Conservation (phyloP, 148 eudicot species). For the Amaranthus hypochondriacus region DNA sequence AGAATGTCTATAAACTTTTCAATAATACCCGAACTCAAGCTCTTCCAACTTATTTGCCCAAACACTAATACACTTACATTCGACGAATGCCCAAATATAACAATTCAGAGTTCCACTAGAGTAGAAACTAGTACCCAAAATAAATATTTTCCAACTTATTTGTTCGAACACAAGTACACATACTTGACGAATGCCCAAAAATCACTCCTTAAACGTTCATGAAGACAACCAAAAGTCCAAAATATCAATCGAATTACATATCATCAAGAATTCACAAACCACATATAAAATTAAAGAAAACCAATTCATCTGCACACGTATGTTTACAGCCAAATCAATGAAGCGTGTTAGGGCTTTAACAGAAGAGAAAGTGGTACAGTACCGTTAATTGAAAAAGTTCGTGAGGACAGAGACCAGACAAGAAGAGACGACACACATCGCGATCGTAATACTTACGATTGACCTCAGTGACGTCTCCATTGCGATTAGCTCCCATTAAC, state of each 20-base stretch:
- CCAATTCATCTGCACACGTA: neutral
- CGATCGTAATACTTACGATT: slow-evolving; percentile 93
- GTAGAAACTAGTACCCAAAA: no score
- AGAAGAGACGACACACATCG: slow-evolving; percentile 85
- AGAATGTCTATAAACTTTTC: no score
- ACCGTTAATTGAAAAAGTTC: slow-evolving; percentile 96
- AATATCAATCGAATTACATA: no score
- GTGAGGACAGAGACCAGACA: slow-evolving; percentile 95
- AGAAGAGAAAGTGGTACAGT: slow-evolving; percentile 4
- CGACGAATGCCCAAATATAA: no score
- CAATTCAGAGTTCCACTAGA: no score
- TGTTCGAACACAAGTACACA: neutral
- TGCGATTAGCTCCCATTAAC: slow-evolving; percentile 94
- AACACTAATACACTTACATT: no score
- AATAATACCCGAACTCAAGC: no score
- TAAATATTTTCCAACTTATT: no score
- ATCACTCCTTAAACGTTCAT: neutral
- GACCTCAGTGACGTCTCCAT: slow-evolving; percentile 81
- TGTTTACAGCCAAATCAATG: neutral
- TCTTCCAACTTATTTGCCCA: no score
- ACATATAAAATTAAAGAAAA: neutral
- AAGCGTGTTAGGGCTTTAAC: slow-evolving; percentile 10
- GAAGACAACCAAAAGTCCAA: neutral
- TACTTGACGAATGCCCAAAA: neutral
- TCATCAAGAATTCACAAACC: neutral